Evolutionary conservation across 2,329 filamentous ascomycete genomes (phyloP).

Genomic region (Pseudopithomyces chartarum): DNA sequence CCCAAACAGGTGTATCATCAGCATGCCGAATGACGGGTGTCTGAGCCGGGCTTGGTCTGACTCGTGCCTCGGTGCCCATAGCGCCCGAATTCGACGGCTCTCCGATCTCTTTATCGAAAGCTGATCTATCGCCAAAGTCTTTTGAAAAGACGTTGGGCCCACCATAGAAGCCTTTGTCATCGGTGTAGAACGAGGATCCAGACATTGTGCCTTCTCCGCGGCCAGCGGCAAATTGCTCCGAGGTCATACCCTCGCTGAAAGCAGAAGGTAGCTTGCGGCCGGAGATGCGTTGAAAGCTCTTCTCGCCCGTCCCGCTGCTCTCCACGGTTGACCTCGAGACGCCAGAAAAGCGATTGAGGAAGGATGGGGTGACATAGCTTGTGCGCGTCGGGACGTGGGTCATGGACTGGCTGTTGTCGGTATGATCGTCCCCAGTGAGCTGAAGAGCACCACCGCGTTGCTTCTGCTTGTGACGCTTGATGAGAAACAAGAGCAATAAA

Average conservation of each 20-base stretch:
- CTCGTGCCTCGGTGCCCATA: slow-evolving; percentile 27
- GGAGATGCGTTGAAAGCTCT: slow-evolving; percentile 53
- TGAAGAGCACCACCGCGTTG: slow-evolving; percentile 34
- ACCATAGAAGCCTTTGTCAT: slow-evolving; percentile 50
- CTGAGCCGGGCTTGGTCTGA: slow-evolving; percentile 64
- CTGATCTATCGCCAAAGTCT: slow-evolving; percentile 15
- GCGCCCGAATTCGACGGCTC: slow-evolving; percentile 23
- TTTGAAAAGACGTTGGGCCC: slow-evolving; percentile 35
- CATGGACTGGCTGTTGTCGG: slow-evolving; percentile 45
- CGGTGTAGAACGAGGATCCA: slow-evolving; percentile 51
- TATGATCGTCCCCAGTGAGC: slow-evolving; percentile 32
- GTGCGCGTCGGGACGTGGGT: slow-evolving; percentile 36
- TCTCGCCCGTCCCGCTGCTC: slow-evolving; percentile 45
- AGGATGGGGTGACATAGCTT: slow-evolving; percentile 47
- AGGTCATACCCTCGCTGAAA: slow-evolving; percentile 55
- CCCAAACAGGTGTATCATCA: slow-evolving; percentile 33
- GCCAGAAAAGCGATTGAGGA: slow-evolving; percentile 46
- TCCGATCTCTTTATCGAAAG: slow-evolving; percentile 35
- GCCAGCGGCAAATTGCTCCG: slow-evolving; percentile 36
- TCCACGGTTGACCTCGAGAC: slow-evolving; percentile 43
- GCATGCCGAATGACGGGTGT: slow-evolving; percentile 63
- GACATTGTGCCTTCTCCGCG: slow-evolving; percentile 37
- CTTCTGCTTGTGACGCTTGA: slow-evolving; percentile 56
- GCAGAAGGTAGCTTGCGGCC: slow-evolving; percentile 55
- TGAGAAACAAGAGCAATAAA: slow-evolving; percentile 57